Base-by-base conservation (phyloP, 495 filamentous ascomycete genomes). In the Penicillium taxi region DNA sequence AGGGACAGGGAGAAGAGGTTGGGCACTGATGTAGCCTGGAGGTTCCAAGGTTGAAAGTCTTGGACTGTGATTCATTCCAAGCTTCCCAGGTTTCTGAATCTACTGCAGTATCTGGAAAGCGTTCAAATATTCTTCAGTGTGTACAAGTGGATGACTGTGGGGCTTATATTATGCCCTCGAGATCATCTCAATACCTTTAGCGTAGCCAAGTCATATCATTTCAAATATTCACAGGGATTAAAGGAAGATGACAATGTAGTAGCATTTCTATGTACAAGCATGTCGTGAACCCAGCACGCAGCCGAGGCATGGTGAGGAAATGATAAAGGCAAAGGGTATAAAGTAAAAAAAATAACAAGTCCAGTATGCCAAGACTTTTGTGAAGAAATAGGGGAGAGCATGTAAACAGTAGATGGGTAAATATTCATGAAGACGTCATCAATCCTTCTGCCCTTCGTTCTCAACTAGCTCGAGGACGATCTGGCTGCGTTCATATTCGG, bases 371-470 rank as follows among this genome's bases (percentile, higher is more conserved):
- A 26, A 14, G 11, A 20, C n/a, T n/a, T n/a, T n/a, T n/a, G n/a
- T n/a, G n/a, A 7, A 30, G 9, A 7, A 34, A 29, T 15, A 14
- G 23, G 17, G 9, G 20, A 26, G 9, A 8, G 8, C 1, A 26
- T 23, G 17, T 11, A 22, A 21, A 22, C 11, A 3, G 14, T 14
- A 42, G 11, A 17, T 15, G 5, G n/a, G 26, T 17, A 25, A 22
- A 2, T 41, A 8, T 12, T 3, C 16, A 4, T 3, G 6, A 16
- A n/a, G 31, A 11, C 0, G 6, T 1, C 9, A 25, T 48, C 41
- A 70, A 37, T 96, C 89, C 58, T 77, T 81, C 58, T 88, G 82
- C n/a, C 86, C 88, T 54, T 94, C 86, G 59, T 98, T 98, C 44
- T 96, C 72, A 50, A 95, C 58, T 73, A 98, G 72, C 61, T 96